These are phyloP conservation scores for Voacanga thouarsii DNA, from an alignment of 257 asterid species.

Conservation along the genomic window DNA sequence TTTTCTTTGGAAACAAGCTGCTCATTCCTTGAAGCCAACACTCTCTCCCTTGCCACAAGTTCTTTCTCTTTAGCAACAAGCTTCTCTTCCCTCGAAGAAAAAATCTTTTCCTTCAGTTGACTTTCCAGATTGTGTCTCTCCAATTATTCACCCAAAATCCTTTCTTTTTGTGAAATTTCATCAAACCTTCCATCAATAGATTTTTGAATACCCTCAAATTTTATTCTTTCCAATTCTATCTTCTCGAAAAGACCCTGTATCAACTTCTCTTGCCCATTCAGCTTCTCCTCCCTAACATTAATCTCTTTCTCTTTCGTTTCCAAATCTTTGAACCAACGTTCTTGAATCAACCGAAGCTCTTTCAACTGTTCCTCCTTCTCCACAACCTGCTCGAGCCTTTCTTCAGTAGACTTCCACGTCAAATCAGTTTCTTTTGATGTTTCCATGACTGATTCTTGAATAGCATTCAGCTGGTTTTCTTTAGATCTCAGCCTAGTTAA, in stretches of 20 bases:
- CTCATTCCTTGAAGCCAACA: background rate
- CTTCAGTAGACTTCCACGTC: background rate
- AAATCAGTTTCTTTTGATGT: background rate
- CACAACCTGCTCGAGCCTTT: background rate
- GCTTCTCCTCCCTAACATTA: background rate
- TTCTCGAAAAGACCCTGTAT: background rate
- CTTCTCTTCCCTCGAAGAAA: background rate
- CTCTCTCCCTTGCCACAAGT: background rate
- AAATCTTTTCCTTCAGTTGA: background rate
- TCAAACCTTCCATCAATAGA: background rate
- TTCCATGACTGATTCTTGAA: background rate
- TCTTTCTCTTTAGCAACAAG: background rate
- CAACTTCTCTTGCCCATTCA: background rate
- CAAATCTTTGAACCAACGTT: background rate
- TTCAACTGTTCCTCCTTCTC: background rate
- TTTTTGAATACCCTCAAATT: background rate
- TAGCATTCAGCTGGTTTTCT: background rate
- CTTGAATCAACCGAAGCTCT: background rate
- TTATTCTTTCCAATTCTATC: background rate
- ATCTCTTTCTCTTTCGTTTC: background rate
- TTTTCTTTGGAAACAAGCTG: background rate
- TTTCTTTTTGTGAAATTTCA: background rate
- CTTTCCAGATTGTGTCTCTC: background rate
- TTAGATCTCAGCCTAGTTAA: background rate
- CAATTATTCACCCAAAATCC: background rate